Percentiles rank a stretch among this genome's conserved stretches.
These are phyloP conservation scores for Fragilaria crotonensis DNA, from an alignment of 108 stramenopile species.

Conservation along the genomic window DNA sequence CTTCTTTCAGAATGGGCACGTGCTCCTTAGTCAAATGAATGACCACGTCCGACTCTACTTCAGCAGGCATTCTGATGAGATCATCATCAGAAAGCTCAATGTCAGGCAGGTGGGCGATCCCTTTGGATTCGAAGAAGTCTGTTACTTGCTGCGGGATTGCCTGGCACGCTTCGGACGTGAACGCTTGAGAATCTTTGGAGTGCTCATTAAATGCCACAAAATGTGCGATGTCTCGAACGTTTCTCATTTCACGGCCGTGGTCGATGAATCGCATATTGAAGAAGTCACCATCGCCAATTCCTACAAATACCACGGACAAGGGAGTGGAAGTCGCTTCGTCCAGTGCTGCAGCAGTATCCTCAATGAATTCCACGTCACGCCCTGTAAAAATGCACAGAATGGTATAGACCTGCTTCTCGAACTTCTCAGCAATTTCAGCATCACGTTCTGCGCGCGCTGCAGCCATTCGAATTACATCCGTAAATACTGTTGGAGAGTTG, in stretches of 20 bases:
- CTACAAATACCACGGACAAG: conserved; percentile 81
- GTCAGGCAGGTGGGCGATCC: conserved; percentile 22
- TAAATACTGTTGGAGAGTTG: conserved; percentile 78
- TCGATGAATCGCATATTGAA: conserved; percentile 75
- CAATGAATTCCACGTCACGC: conserved; percentile 79
- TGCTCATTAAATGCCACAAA: conserved; percentile 54
- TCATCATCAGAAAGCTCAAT: conserved; percentile 10
- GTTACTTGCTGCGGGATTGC: conserved; percentile 69
- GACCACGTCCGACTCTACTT: too few species aligned
- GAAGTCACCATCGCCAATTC: conserved; percentile 83
- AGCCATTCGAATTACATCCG: conserved; percentile 76
- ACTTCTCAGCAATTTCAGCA: conserved; percentile 42
- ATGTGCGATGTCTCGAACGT: conserved; percentile 45
- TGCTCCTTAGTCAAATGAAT: too few species aligned
- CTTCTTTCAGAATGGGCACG: too few species aligned
- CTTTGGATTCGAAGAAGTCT: conserved; percentile 27
- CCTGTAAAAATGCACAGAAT: conserved; percentile 90
- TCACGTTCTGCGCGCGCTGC: conserved; percentile 52
- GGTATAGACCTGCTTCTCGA: conserved; percentile 62
- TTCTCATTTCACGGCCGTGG: conserved; percentile 30
- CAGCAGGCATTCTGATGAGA: too few species aligned
- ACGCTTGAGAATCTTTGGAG: conserved; percentile 18
- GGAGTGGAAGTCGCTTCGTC: conserved; percentile 63
- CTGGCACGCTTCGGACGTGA: conserved; percentile 48
- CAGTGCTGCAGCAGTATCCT: conserved; percentile 66